Percentiles rank a stretch among this genome's conserved stretches.
phyloP scores from a whole-genome alignment of 208 protist species.

The Wallacemonas sp. region DNA sequence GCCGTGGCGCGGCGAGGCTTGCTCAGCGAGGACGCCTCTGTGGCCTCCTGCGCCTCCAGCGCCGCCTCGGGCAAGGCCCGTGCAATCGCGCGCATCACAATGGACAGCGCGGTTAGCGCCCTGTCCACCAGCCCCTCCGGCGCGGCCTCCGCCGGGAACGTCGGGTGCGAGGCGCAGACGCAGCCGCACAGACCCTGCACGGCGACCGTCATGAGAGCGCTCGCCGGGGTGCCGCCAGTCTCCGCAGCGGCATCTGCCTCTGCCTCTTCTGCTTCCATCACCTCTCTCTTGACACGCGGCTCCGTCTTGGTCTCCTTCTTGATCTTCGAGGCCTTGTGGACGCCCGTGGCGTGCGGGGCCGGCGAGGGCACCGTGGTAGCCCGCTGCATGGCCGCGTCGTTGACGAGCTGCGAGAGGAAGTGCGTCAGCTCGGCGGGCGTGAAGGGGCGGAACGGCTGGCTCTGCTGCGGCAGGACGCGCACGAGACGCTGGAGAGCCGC shows the following conservation, averaged over 20 bases:
- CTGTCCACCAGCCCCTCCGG: slow-evolving; percentile 46
- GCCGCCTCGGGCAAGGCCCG: slow-evolving; percentile 17
- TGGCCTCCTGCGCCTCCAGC: slow-evolving; percentile 14
- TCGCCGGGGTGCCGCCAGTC: neutral
- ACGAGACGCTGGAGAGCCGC: neutral
- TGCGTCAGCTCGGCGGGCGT: neutral
- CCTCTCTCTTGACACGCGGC: neutral
- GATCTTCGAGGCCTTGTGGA: neutral
- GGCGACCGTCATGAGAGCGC: slow-evolving; percentile 3
- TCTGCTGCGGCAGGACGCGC: slow-evolving; percentile 12
- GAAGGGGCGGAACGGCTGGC: slow-evolving; percentile 1
- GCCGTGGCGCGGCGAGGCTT: neutral
- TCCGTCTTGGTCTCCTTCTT: slow-evolving; percentile 6
- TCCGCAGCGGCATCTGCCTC: neutral
- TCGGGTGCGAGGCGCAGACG: slow-evolving; percentile 50
- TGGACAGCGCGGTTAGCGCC: slow-evolving; percentile 46
- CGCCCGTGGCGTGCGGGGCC: neutral
- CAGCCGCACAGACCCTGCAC: slow-evolving; percentile 50
- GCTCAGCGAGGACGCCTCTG: neutral
- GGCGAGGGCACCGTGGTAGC: neutral
- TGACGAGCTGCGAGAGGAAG: slow-evolving; percentile 8
- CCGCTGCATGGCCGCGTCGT: neutral
- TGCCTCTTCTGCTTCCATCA: neutral
- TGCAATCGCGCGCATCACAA: slow-evolving; percentile 37
- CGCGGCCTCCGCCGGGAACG: slow-evolving; percentile 45